Percentiles rank a stretch among this genome's conserved stretches.
phyloP scores from a whole-genome alignment of 2,329 filamentous ascomycete genomes.

The Knufia petricola region DNA sequence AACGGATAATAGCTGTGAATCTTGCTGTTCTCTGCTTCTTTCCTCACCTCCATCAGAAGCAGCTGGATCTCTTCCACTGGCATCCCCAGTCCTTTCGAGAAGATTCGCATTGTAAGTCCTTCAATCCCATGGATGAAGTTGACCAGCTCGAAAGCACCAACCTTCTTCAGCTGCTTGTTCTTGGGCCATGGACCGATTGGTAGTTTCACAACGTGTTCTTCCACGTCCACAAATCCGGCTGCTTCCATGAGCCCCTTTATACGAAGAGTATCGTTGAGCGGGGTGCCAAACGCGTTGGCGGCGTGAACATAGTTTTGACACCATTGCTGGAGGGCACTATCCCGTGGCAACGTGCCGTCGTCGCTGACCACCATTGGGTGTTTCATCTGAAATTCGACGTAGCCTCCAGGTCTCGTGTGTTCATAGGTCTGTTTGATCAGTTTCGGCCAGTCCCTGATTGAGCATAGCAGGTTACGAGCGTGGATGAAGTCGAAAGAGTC shows the following conservation, averaged over 20 bases:
- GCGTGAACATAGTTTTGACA: slow-evolving; percentile 23
- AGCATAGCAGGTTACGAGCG: slow-evolving; percentile 9
- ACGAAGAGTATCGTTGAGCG: neutral
- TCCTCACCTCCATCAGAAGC: slow-evolving; percentile 12
- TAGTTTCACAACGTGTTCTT: slow-evolving; percentile 21
- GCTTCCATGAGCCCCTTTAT: slow-evolving; percentile 11
- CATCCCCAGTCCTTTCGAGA: slow-evolving; percentile 20
- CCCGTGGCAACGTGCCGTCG: slow-evolving; percentile 29
- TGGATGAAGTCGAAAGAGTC: slow-evolving; percentile 28
- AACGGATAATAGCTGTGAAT: neutral
- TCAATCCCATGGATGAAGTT: slow-evolving; percentile 20
- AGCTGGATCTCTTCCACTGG: slow-evolving; percentile 23
- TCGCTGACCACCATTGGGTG: slow-evolving; percentile 24
- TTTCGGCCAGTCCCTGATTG: neutral
- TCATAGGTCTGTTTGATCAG: slow-evolving; percentile 9
- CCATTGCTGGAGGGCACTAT: slow-evolving; percentile 27
- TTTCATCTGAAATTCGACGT: slow-evolving; percentile 32
- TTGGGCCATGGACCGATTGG: slow-evolving; percentile 24
- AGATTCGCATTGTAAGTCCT: slow-evolving; percentile 19
- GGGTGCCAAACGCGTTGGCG: slow-evolving; percentile 20
- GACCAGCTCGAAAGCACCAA: slow-evolving; percentile 14
- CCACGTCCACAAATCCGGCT: slow-evolving; percentile 21
- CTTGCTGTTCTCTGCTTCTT: neutral
- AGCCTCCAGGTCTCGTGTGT: slow-evolving; percentile 31
- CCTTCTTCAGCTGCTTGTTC: slow-evolving; percentile 20